Percentiles rank a stretch among this genome's conserved stretches.
Evolutionary conservation across 2,329 filamentous ascomycete genomes (phyloP).

Genomic region (Cryphonectria nitschkei): DNA sequence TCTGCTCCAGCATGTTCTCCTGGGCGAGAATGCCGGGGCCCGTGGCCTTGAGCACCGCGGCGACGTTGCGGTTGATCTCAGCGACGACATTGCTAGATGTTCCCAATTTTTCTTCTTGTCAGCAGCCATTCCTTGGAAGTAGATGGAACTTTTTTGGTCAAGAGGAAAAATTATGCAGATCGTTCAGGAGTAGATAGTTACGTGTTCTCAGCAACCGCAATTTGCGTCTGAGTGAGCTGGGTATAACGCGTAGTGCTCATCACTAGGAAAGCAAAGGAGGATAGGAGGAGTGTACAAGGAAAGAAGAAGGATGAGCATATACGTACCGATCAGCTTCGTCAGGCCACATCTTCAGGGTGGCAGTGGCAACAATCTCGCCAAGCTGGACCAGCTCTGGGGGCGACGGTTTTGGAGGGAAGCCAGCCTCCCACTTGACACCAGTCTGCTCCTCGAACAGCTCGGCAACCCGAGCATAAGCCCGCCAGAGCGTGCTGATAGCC

Average conservation of each 20-base stretch:
- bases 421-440: constrained; percentile 84
- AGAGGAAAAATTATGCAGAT: constrained; percentile 35
- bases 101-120: constrained; percentile 27
- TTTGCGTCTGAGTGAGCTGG: constrained; percentile 99
- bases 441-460: constrained; percentile 79
- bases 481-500: constrained; percentile 88
- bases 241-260: constrained; percentile 94
- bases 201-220: constrained; percentile 90
- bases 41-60: constrained; percentile 86
- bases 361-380: constrained; percentile 80
- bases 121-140: constrained; percentile 41
- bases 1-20: constrained; percentile 72
- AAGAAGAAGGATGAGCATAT: constrained; percentile 19
- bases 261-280: constrained; percentile 49
- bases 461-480: constrained; percentile 90
- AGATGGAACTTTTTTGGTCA: constrained; percentile 30
- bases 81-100: constrained; percentile 76
- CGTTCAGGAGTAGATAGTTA: constrained; percentile 56
- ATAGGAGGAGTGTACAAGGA: constrained; percentile 15
- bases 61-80: constrained; percentile 92
- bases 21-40: constrained; percentile 83
- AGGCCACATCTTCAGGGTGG: constrained; percentile 83
- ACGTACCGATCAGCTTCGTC: constrained; percentile 95
- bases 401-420: constrained; percentile 79
- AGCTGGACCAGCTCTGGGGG: constrained; percentile 81